A percentile compares a stretch with the other conserved stretches of the same genome.
Conservation (phyloP, 176 grass and related monocot species). For the Alopecurus myosuroides region DNA sequence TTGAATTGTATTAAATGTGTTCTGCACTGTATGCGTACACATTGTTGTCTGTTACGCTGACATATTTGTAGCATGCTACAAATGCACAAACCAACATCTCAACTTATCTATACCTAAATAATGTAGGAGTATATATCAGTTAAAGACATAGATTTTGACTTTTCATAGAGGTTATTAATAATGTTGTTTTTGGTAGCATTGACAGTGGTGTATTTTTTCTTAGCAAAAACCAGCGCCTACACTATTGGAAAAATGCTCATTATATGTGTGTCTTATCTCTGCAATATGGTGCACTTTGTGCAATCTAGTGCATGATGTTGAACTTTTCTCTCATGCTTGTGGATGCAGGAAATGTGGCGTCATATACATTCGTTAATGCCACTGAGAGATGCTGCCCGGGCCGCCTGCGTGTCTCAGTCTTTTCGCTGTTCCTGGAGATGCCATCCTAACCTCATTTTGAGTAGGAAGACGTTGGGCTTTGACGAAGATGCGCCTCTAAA, state of each 20-base stretch:
- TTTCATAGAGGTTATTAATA: not conserved
- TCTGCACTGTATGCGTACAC: not conserved
- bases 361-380: no score
- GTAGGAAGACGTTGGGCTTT: no score
- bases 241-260: not conserved
- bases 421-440: no score
- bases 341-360: no score
- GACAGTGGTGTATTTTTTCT: not conserved
- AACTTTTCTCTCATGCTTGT: no score
- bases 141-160: not conserved
- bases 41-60: not conserved
- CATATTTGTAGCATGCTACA: not conserved
- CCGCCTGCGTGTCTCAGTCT: no score
- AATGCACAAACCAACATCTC: not conserved
- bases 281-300: no score
- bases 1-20: not conserved
- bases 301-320: no score
- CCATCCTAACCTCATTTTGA: no score
- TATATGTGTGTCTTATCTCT: no score
- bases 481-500: not conserved
- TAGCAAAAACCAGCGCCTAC: not conserved
- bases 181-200: not conserved
- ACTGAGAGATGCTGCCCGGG: no score
- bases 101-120: not conserved
- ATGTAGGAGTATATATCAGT: not conserved